phyloP scores from a whole-genome alignment of 192 early-diverging fungal genomes.

The Umbelopsis ramanniana region DNA sequence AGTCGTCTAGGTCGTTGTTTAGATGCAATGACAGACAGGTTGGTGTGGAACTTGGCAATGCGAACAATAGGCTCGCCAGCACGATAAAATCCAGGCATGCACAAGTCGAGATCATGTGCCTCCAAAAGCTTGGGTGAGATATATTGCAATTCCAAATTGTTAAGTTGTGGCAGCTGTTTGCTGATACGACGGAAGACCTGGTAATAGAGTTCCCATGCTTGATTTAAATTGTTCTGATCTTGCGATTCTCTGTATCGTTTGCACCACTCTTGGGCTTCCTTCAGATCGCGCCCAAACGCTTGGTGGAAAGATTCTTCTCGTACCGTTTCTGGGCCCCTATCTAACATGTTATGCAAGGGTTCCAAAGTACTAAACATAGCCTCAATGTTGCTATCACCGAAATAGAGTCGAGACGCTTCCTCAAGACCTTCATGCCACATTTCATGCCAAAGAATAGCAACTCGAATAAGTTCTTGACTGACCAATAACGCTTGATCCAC shows the following conservation, averaged over 20 bases:
- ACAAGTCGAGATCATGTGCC: slow-evolving; percentile 84
- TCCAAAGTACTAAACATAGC: slow-evolving; percentile 90
- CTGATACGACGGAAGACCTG: slow-evolving; percentile 80
- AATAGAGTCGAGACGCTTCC: slow-evolving; percentile 83
- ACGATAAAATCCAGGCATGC: slow-evolving; percentile 89
- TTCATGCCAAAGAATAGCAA: slow-evolving; percentile 95
- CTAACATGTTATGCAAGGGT: slow-evolving; percentile 85
- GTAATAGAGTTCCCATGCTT: slow-evolving; percentile 94
- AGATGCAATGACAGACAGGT: slow-evolving; percentile 83
- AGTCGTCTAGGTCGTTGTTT: slow-evolving; percentile 92
- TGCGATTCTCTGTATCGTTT: slow-evolving; percentile 74
- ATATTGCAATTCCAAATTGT: slow-evolving; percentile 85
- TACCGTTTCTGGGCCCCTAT: slow-evolving; percentile 86
- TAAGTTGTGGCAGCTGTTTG: slow-evolving; percentile 81
- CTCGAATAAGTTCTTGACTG: slow-evolving; percentile 95
- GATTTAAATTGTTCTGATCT: slow-evolving; percentile 83
- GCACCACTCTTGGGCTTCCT: slow-evolving; percentile 86
- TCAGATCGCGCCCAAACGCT: slow-evolving; percentile 83
- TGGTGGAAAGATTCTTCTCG: slow-evolving; percentile 92
- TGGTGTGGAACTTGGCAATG: slow-evolving; percentile 85
- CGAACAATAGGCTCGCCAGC: slow-evolving; percentile 85
- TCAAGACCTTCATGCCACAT: slow-evolving; percentile 97
- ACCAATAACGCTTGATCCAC: slow-evolving; percentile 95
- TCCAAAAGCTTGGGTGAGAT: slow-evolving; percentile 87
- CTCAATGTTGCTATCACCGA: slow-evolving; percentile 75